Conservation (phyloP, 495 filamentous ascomycete genomes). For the Cenococcum geophilum region DNA sequence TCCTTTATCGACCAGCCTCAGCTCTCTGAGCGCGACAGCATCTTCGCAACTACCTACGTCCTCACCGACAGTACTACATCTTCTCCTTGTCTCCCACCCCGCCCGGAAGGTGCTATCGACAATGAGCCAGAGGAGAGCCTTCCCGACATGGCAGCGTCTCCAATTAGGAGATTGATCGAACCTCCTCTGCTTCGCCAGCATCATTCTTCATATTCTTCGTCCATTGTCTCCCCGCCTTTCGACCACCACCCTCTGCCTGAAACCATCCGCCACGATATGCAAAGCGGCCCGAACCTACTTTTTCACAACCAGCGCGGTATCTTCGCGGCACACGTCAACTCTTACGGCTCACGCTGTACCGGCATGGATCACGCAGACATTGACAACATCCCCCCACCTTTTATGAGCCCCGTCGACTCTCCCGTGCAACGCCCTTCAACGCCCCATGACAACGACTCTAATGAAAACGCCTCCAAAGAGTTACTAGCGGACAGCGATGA, state of each 20-base stretch:
- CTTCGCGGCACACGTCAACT: constrained; percentile 20
- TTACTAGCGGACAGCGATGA: constrained; percentile 23
- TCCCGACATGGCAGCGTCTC: constrained; percentile 30
- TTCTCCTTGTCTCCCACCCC: constrained; percentile 32
- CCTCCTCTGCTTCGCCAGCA: constrained; percentile 17
- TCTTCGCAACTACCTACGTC: constrained; percentile 57
- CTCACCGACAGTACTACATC: constrained; percentile 49
- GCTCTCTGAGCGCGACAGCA: constrained; percentile 57
- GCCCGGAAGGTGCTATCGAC: constrained; percentile 11
- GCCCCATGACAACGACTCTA: constrained; percentile 12
- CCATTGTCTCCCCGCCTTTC: neutral
- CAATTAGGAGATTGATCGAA: constrained; percentile 17
- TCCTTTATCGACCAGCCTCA: constrained; percentile 41
- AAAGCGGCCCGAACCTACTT: constrained; percentile 1
- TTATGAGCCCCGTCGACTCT: constrained; percentile 33
- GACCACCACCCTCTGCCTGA: neutral
- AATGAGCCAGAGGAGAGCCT: constrained; percentile 17
- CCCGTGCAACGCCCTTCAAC: constrained; percentile 27
- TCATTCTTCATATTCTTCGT: neutral
- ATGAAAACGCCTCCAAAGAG: neutral
- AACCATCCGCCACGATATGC: constrained; percentile 5
- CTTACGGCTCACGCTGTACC: neutral
- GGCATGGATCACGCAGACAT: constrained; percentile 14
- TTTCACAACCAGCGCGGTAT: constrained; percentile 20
- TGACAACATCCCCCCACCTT: constrained; percentile 25